Evolutionary conservation across 257 asterid species (phyloP).

Genomic region (Solanum microdontum): DNA sequence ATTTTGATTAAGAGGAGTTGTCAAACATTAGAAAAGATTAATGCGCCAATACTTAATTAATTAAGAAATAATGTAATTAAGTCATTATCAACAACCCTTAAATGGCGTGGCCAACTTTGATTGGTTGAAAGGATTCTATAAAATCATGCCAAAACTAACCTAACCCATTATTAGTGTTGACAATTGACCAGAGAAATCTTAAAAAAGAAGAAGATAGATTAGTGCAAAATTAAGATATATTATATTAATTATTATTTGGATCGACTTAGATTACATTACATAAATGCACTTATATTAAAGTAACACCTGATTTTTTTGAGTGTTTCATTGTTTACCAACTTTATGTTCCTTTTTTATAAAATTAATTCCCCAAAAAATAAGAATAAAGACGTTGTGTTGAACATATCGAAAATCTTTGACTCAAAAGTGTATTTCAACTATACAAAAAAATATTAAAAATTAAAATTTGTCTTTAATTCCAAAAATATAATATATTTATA

Average conservation of each 20-base stretch:
- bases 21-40: not conserved
- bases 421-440: not conserved
- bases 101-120: not conserved
- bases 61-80: not conserved
- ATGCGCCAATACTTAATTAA: not conserved
- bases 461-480: not conserved
- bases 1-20: not conserved
- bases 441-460: not conserved
- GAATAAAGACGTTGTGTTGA: not conserved
- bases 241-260: not conserved
- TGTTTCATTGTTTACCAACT: not conserved
- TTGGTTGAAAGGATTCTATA: not conserved
- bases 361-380: not conserved
- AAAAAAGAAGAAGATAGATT: not conserved
- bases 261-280: not conserved
- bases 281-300: not conserved
- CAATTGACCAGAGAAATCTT: not conserved
- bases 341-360: not conserved
- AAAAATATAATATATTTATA: too few relatives aligned
- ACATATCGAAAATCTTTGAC: not conserved
- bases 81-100: not conserved
- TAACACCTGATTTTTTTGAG: not conserved
- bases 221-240: not conserved
- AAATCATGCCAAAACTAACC: constrained; percentile 3
- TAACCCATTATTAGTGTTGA: constrained; percentile 2